Base-by-base conservation (phyloP, 2,329 filamentous ascomycete genomes). In the Aspergillus costaricaensis region DNA sequence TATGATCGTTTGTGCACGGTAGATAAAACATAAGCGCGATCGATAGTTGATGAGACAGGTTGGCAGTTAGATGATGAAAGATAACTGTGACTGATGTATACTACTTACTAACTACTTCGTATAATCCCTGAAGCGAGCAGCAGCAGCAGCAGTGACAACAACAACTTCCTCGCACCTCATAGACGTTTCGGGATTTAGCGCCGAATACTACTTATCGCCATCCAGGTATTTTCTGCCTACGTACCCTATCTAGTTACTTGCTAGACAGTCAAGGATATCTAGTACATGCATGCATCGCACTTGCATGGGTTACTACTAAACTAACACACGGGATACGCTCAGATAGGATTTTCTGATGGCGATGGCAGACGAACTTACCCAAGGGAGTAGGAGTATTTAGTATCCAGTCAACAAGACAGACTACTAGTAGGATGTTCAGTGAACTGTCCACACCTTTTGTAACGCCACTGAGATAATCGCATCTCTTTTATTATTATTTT, bases 121-220 rank as follows among this genome's bases (percentile, higher is more conserved):
- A 30, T 30, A 30, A 30, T 30, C 27, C 54, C 50, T 58, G 15
- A 47, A 48, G 54, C 53, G 38, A 60, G 55, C 27, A 30, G 9
- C 27, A 30, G 27, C 27, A 27, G 8, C 27, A 30, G 27, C 27
- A 10, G 27, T 3, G 8, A 27, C 25, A 27, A 27, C 25, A 27
- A 27, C 27, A 58, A 25, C 32, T 27, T 30, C 41, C 36, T 60
- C 51, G 36, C 27, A 59, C 30, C 30, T 47, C 47, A 47, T 43
- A 17, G 53, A 17, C 53, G 38, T 56, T 47, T 56, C 48, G 55
- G 51, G 48, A 50, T 56, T 57, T 65, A 67, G 61, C 56, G 58
- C 59, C 54, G 32, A 14, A 14, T 36, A 14, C 23, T 55, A 8
- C 30, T 17, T 17, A 38, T 50, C 30, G 14, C 52, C 53, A 60